Base-by-base conservation (phyloP, 1,139 yeast species). In the Hemisphaericaspora subhashii region DNA sequence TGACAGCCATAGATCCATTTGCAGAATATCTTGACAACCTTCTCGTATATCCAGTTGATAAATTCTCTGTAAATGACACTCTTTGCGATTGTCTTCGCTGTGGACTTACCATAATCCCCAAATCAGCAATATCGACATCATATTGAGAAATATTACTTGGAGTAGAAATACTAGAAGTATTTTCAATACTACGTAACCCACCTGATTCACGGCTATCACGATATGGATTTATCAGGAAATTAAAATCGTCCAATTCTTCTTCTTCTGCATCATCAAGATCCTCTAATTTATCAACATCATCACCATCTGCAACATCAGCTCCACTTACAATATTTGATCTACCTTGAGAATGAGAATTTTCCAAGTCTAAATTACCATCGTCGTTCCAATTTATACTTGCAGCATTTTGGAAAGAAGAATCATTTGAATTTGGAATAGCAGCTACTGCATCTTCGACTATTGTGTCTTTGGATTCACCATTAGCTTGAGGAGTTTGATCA, bases 351-450 rank as follows among this genome's bases (percentile, higher is more conserved):
- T 28, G 28, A 7, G 67, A 56, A 32, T 54, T 46, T 14, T 63
- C 69, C 12, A 68, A 51, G 30, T 63, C 59, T 21, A 64, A 43
- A 31, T 54, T 54, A 8, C 54, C 62, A 29, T 62, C 72, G 35
- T 71, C 74, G 43, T 66, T 68, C 77, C 77, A 72, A 44, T 66
- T 68, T 21, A 72, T 65, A 47, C 74, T 69, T 0, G 66, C 56
- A 3, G 74, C 69, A 38, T 65, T 55, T 44, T 69, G 74, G 47
- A 72, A 72, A 2, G 76, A 69, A 12, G 63, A 55, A 36, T 58
- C 64, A 24, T 59, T 57, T 1, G 64, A 57, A 13, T 41, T 30
- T n/a, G n/a, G n/a, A n/a, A n/a, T n/a, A n/a, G n/a, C n/a, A n/a
- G n/a, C n/a, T 17, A 35, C n/a, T 9, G 44, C 41, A 23, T 46